A percentile compares a stretch with the other conserved stretches of the same genome.
phyloP scores from a whole-genome alignment of 129 eudicot genomes.

The Sambucus nigra region DNA sequence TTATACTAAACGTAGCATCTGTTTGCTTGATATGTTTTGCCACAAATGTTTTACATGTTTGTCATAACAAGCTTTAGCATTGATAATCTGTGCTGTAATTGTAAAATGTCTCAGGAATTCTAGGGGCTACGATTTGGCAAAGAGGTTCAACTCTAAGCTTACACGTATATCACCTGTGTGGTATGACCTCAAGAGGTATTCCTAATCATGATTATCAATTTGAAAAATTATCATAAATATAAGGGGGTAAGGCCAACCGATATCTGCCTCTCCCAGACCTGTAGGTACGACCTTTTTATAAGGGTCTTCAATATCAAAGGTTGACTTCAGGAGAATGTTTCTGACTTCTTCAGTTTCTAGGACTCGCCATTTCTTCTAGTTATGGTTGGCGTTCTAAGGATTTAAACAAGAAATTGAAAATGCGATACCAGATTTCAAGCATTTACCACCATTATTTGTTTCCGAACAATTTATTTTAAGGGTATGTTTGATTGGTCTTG shows the following conservation, averaged over 20 bases:
- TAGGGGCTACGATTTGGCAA: slow-evolving; percentile 77
- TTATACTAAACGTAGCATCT: no score
- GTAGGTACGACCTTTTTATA: no score
- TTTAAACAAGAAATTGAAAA: not conserved
- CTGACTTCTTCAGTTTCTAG: no score
- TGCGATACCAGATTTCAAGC: not conserved
- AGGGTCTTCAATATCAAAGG: no score
- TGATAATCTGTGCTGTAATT: slow-evolving; percentile 3
- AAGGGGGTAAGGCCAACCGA: no score
- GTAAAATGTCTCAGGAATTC: slow-evolving; percentile 59
- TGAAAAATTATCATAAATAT: no score
- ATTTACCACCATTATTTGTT: slow-evolving; percentile 3
- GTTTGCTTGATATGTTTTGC: not conserved
- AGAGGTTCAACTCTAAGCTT: slow-evolving; percentile 61
- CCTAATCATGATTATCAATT: not conserved
- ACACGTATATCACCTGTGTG: slow-evolving; percentile 95
- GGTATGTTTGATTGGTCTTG: no score
- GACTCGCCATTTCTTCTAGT: not conserved
- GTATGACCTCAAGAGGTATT: slow-evolving; percentile 85
- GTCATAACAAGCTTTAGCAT: not conserved
- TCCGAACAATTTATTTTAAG: not conserved
- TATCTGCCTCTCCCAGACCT: no score
- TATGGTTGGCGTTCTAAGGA: not conserved
- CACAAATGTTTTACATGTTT: not conserved
- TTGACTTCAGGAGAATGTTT: no score